A percentile compares a stretch with the other conserved stretches of the same genome.
These are phyloP conservation scores for Scheffersomyces ergatensis DNA, from an alignment of 805 yeast genomes.

Conservation along the genomic window DNA sequence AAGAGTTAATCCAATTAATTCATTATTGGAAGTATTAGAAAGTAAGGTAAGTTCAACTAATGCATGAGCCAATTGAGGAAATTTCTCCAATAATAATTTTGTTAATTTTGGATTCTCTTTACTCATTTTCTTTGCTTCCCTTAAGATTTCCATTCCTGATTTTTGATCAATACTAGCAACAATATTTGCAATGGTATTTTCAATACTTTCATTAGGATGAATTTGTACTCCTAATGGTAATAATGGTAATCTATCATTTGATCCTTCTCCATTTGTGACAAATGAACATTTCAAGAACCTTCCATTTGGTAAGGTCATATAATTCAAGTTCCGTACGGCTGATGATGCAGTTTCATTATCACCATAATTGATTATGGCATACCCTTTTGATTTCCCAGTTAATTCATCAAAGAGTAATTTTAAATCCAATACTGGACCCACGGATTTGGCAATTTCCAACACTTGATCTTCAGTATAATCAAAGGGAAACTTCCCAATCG, in stretches of 20 bases:
- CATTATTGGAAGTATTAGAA: conserved; percentile 32
- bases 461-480: conserved; percentile 94
- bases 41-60: conserved; percentile 65
- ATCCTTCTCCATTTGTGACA: conserved; percentile 14
- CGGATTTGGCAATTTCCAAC: conserved; percentile 77
- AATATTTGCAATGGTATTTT: conserved; percentile 43
- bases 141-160: conserved; percentile 47
- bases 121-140: conserved; percentile 61
- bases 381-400: conserved; percentile 89
- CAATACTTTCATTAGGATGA: conserved; percentile 37
- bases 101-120: conserved; percentile 55
- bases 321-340: conserved; percentile 85
- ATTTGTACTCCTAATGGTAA: conserved; percentile 42
- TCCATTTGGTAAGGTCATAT: conserved; percentile 51
- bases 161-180: conserved; percentile 46
- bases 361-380: conserved; percentile 79
- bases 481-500: conserved; percentile 85
- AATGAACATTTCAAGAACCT: conserved; percentile 68
- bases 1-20: conserved; percentile 33
- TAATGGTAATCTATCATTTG: conserved; percentile 30
- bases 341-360: conserved; percentile 86
- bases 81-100: conserved; percentile 58
- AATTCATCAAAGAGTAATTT: conserved; percentile 81
- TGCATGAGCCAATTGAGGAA: conserved; percentile 83
- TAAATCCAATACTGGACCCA: conserved; percentile 80